Conservation (phyloP, 305 asterid species). For the Fraxinus floribunda region DNA sequence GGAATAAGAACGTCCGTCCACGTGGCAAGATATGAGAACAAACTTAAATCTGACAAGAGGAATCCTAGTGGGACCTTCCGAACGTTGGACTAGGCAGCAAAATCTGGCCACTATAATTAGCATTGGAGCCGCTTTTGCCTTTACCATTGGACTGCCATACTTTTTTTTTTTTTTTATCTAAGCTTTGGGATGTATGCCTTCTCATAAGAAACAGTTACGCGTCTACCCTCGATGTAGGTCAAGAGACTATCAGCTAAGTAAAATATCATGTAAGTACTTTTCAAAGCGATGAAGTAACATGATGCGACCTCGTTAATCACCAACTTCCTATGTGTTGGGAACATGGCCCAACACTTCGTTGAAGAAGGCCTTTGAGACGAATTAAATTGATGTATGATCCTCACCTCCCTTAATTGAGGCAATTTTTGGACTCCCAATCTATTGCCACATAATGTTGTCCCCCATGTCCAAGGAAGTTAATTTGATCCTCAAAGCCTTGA, state of each 20-base stretch:
- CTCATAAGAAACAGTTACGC: neutral
- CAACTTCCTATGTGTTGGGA: neutral
- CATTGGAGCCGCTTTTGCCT: slow-evolving; percentile 20
- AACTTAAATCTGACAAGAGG: slow-evolving; percentile 25
- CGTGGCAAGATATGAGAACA: slow-evolving; percentile 33
- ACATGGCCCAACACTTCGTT: neutral
- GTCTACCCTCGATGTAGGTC: neutral
- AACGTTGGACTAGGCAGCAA: slow-evolving; percentile 71
- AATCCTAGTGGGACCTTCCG: slow-evolving; percentile 38
- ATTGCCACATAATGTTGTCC: neutral
- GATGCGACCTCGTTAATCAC: neutral
- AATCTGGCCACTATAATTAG: slow-evolving; percentile 32
- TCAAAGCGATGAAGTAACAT: neutral
- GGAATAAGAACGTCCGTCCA: slow-evolving; percentile 17
- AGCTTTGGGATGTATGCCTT: neutral
- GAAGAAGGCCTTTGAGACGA: neutral
- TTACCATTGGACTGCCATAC: neutral
- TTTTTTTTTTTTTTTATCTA: neutral
- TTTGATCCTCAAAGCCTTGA: neutral
- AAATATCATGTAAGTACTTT: too few relatives aligned
- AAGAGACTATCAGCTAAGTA: too few relatives aligned
- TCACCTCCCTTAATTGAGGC: neutral
- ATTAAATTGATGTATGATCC: neutral
- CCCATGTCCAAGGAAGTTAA: neutral
- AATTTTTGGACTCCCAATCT: neutral